Evolutionary conservation across 495 filamentous ascomycete genomes (phyloP), one percentile per base, ranked within the genome.

Genomic region (Articulospora tetracladia): DNA sequence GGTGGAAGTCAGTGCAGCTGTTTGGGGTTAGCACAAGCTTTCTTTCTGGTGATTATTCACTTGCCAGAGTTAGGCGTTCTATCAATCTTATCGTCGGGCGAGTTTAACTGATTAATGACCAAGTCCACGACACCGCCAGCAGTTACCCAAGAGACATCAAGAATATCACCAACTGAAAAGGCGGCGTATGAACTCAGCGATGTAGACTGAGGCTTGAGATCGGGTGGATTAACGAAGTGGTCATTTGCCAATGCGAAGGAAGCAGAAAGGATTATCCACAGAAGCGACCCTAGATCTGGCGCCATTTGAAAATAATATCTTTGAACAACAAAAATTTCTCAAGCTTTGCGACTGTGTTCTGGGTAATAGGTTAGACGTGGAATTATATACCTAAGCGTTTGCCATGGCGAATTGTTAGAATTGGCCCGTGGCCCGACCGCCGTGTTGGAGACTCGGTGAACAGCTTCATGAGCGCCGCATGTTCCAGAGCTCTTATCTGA

Each of bases 91-190:
- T 26, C 36, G 7, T 23, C 20, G 36, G 25, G 26, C n/a, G 53
- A 36, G 1, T 41, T 41, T 8, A 28, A 17, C 30, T 55, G 53
- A 8, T 24, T 26, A 6, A 55, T 36, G 32, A 55, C 24, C 28
- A 55, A 25, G 19, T n/a, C 30, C 20, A 55, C 53, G 1, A 15
- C 30, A 13, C 2, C 28, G 15, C 22, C 53, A 30, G 27, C 1
- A 11, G 53, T 55, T 17, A n/a, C 34, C 28, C 53, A 55, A 39
- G 53, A 27, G 22, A 55, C 30, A 27, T 55, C 30, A 30, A 55
- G 12, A 55, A 55, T 39, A 17, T 39, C 53, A 15, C 53, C 53
- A 20, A 55, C 53, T 20, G 11, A 12, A n/a, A 34, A 36, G 25
- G 36, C 28, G 8, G 49, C 19, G 49, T 52, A 27, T 17, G 28